Evolutionary conservation across 202 grass and related monocot species (phyloP).

Genomic region (Digitaria exilis): DNA sequence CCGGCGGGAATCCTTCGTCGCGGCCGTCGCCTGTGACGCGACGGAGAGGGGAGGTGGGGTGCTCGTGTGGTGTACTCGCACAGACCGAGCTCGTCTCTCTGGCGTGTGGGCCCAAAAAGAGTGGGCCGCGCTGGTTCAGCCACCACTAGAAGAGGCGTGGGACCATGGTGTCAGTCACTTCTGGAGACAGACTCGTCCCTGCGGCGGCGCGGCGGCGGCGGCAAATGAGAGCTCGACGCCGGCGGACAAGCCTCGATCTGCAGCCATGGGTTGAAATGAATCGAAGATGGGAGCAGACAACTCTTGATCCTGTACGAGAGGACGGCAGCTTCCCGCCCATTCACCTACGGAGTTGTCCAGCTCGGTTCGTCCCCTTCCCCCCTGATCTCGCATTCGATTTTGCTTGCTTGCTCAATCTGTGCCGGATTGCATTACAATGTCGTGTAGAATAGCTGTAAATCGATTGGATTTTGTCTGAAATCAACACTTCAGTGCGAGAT

Average conservation of each 20-base stretch:
- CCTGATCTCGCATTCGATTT: neutral
- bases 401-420: neutral
- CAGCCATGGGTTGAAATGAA: neutral
- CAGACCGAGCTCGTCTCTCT: neutral
- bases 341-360: neutral
- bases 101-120: neutral
- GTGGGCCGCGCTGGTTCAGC: neutral
- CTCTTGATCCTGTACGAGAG: neutral
- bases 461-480: neutral
- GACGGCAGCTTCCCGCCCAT: neutral
- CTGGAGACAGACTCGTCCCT: neutral
- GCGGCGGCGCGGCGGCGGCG: no score
- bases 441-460: neutral
- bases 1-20: neutral
- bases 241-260: neutral
- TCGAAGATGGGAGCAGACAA: neutral
- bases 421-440: neutral
- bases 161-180: neutral
- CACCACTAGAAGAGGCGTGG: neutral
- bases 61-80: conserved; percentile 16
- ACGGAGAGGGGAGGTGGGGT: neutral
- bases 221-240: neutral
- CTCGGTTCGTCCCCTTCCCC: neutral
- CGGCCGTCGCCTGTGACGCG: neutral
- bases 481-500: neutral